phyloP scores from a whole-genome alignment of 306 rosid genomes.

The Senna tora region DNA sequence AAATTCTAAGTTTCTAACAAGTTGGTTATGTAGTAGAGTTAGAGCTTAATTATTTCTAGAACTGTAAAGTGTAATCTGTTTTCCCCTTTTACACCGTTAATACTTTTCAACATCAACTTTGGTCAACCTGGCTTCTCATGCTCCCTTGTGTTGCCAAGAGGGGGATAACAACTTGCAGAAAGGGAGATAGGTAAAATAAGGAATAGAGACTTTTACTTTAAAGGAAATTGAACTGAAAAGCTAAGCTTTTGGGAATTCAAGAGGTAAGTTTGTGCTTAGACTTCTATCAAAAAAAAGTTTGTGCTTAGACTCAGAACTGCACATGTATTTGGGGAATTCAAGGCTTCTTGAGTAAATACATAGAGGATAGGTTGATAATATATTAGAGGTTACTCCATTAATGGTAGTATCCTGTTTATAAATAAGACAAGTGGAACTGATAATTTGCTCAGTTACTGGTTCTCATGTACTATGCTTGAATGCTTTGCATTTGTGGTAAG shows the following conservation, averaged over 20 bases:
- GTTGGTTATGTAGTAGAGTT: constrained; percentile 18
- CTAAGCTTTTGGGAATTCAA: constrained; percentile 4
- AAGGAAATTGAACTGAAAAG: constrained; percentile 10
- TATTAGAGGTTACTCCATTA: not conserved
- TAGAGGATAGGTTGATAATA: constrained; percentile 18
- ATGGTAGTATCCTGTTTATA: not conserved
- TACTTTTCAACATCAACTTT: not conserved
- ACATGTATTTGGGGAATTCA: not conserved
- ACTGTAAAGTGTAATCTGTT: not conserved
- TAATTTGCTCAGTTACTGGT: constrained; percentile 15
- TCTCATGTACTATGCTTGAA: constrained; percentile 15
- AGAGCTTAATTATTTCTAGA: not conserved
- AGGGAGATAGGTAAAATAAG: not conserved
- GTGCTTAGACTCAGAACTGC: not conserved
- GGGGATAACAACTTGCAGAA: not conserved
- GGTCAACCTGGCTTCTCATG: not conserved
- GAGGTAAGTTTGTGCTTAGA: constrained; percentile 3
- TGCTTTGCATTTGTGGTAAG: not conserved
- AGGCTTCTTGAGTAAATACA: constrained; percentile 13
- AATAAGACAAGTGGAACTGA: constrained; percentile 5
- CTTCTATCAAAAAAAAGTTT: no score
- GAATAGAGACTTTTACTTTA: not conserved
- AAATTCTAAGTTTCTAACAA: not conserved
- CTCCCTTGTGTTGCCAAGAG: not conserved
- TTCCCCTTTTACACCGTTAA: not conserved